Base-by-base conservation (phyloP, 805 yeast genomes). In the Wickerhamomyces alni region DNA sequence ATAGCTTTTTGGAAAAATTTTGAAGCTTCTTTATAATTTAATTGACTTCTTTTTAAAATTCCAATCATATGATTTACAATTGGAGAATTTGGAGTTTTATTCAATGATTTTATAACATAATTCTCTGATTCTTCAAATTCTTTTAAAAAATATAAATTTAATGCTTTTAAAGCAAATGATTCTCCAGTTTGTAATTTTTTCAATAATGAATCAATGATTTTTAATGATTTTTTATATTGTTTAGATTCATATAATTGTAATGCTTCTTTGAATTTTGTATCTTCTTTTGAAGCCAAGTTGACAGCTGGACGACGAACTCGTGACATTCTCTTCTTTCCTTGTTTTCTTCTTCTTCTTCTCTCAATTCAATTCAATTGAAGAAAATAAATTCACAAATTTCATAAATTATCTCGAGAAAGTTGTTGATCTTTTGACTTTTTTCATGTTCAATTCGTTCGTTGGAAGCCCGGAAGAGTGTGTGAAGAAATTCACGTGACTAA, bases 61-160 rank as follows among this genome's bases (percentile, higher is more conserved):
- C 96, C 98, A 5, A 86, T 72, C 51, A 93, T 77, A 54, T 93
- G 98, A 62, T 87, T 74, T 16, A 85, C 83, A 35, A 88, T 75
- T 38, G 86, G 80, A 50, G 87, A 78, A 4, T 67, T 62, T 16
- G 76, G 66, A 28, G 75, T 81, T 49, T 77, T 77, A 26, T 68
- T 65, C 18, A 80, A 47, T 0, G 94, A 94, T 53, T 74, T 77
- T 30, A 62, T 49, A 38, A 88, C 74, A 50, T 76, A 75, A 0
- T 70, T 54, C 37, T 72, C 78, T 2, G 88, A 88, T 39, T 86
- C 94, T 2, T 65, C 64, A 42, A 70, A 67, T 51, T 77, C 79
- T 37, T 80, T 77, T 35, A 76, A 52, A 47, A 75, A 73, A 55
- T 70, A 69, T 45, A 81, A 63, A 41, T 77, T 66, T 38, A 94